Evolutionary conservation across 805 yeast genomes (phyloP).

Genomic region (Brettanomyces custersianus): DNA sequence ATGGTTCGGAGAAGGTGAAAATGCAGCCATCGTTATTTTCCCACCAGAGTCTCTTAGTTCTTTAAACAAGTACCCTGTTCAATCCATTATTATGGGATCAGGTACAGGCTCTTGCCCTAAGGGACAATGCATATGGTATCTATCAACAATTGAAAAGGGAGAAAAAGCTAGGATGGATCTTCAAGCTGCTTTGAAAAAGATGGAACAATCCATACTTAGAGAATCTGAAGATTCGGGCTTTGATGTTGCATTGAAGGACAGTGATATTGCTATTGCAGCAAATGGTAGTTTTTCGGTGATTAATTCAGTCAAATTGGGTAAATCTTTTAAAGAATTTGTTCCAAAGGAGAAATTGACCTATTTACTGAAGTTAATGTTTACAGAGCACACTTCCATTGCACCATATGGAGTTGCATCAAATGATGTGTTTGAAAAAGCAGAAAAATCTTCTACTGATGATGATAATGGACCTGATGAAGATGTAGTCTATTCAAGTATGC

Average conservation of each 20-base stretch:
- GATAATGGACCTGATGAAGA: constrained; percentile 37
- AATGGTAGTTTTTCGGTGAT: constrained; percentile 57
- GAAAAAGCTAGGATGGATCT: constrained; percentile 66
- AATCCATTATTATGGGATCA: constrained; percentile 78
- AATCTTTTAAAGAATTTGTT: constrained; percentile 74
- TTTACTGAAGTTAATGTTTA: constrained; percentile 51
- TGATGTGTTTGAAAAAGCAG: constrained; percentile 28
- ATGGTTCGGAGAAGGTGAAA: constrained; percentile 85
- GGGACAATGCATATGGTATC: constrained; percentile 88
- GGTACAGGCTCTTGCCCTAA: constrained; percentile 80
- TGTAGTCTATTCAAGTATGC: constrained; percentile 47
- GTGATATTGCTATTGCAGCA: constrained; percentile 42
- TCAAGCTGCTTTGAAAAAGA: constrained; percentile 68
- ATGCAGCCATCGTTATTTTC: constrained; percentile 82
- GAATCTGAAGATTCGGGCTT: constrained; percentile 60
- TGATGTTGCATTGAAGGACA: constrained; percentile 42
- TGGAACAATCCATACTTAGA: constrained; percentile 73
- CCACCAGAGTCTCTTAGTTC: constrained; percentile 75
- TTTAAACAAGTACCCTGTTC: constrained; percentile 65
- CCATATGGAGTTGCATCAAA: constrained; percentile 45
- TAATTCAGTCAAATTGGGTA: constrained; percentile 78
- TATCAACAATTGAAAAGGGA: constrained; percentile 67
- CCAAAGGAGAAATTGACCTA: constrained; percentile 66
- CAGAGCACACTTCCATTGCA: constrained; percentile 48
- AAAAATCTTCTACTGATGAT: constrained; percentile 5